phyloP scores from a whole-genome alignment of 352 stramenopile species.

The Pythium aristosporum region DNA sequence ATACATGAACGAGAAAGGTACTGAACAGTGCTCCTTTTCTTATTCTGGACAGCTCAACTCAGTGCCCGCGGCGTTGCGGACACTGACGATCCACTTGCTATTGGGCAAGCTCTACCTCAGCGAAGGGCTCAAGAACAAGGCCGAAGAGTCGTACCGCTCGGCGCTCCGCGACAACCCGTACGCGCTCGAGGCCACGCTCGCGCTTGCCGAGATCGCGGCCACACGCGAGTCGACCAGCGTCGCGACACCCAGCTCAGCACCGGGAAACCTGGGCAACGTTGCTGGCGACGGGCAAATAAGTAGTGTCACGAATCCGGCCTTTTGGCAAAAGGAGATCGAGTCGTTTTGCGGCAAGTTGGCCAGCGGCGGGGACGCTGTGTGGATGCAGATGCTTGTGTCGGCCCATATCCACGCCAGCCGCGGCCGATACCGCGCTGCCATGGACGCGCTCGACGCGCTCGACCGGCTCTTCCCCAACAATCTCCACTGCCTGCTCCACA shows the following conservation, averaged over 20 bases:
- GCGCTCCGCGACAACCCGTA: slow-evolving; percentile 72
- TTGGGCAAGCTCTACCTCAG: slow-evolving; percentile 61
- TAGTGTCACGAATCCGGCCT: slow-evolving; percentile 17
- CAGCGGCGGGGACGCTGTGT: slow-evolving; percentile 33
- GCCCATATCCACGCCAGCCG: slow-evolving; percentile 53
- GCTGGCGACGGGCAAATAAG: slow-evolving; percentile 22
- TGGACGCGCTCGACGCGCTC: slow-evolving; percentile 29
- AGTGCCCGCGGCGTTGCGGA: slow-evolving; percentile 37
- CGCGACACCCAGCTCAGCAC: slow-evolving; percentile 10
- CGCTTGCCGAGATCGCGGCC: slow-evolving; percentile 52
- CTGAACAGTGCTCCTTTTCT: not conserved
- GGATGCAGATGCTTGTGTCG: slow-evolving; percentile 57
- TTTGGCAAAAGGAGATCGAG: slow-evolving; percentile 48
- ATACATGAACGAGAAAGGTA: too few species aligned
- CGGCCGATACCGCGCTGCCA: slow-evolving; percentile 36
- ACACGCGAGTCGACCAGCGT: slow-evolving; percentile 37
- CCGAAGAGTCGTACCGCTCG: slow-evolving; percentile 54
- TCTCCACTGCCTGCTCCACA: slow-evolving; percentile 55
- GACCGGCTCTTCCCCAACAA: slow-evolving; percentile 58
- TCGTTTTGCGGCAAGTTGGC: slow-evolving; percentile 38
- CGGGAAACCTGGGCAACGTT: slow-evolving; percentile 17
- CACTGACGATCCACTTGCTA: slow-evolving; percentile 61
- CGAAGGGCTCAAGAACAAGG: slow-evolving; percentile 62
- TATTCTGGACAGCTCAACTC: slow-evolving; percentile 44
- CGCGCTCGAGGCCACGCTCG: slow-evolving; percentile 75